These are phyloP conservation scores for Pseudotulostoma volvatum DNA, from an alignment of 495 filamentous ascomycete genomes.

Conservation along the genomic window DNA sequence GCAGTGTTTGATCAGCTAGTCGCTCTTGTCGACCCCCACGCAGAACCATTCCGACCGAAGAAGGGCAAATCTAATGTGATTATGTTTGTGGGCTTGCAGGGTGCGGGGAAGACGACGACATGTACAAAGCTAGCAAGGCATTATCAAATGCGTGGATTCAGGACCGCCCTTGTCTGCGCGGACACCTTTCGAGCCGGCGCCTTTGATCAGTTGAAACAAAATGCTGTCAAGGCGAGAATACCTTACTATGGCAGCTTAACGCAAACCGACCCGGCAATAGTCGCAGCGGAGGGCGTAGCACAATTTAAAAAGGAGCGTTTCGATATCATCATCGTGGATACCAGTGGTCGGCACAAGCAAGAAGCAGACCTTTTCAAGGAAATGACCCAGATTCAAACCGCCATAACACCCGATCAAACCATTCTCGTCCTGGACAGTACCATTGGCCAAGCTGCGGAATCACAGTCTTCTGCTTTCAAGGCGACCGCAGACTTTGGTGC, in stretches of 20 bases:
- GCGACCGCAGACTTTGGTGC: conserved; percentile 94
- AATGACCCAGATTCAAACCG: conserved; percentile 92
- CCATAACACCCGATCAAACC: conserved; percentile 87
- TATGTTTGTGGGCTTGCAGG: conserved; percentile 98
- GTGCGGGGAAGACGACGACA: conserved; percentile 92
- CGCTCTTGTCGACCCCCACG: conserved; percentile 86
- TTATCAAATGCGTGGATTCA: conserved; percentile 90
- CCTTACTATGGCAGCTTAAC: conserved; percentile 95
- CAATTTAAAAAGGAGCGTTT: conserved; percentile 99
- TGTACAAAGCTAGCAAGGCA: conserved; percentile 95
- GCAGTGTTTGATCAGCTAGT: conserved; percentile 96
- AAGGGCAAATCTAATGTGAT: conserved; percentile 94
- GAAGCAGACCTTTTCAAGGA: conserved; percentile 92
- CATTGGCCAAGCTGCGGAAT: conserved; percentile 91
- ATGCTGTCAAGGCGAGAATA: conserved; percentile 96
- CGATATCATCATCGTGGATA: conserved; percentile 98
- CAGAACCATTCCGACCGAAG: conserved; percentile 89
- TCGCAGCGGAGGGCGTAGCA: conserved; percentile 85
- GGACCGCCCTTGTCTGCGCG: conserved; percentile 85
- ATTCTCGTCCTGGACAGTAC: conserved; percentile 95
- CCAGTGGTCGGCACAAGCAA: conserved; percentile 81
- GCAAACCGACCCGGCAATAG: conserved; percentile 86
- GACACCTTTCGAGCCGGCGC: conserved; percentile 98
- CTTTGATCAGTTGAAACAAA: conserved; percentile 97
- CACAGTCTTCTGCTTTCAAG: conserved; percentile 91